Conservation (phyloP, 352 stramenopile species). For the Globisporangium cystogenes region DNA sequence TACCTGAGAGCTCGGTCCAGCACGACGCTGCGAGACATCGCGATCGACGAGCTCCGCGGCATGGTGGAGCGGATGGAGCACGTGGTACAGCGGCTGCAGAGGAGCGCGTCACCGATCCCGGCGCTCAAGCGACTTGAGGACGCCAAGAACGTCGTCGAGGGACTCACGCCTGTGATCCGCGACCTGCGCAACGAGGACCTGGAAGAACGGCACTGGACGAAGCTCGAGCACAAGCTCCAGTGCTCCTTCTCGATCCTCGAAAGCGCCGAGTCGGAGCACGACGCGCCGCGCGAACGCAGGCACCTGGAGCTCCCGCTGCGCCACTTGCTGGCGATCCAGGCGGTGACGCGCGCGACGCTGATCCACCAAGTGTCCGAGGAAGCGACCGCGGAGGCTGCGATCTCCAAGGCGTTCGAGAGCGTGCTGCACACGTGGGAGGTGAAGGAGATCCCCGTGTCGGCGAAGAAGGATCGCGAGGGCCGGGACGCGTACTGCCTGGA, state of each 20-base stretch:
- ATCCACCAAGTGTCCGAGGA: constrained; percentile 71
- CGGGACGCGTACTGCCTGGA: constrained; percentile 46
- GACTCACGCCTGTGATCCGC: constrained; percentile 43
- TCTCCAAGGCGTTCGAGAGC: constrained; percentile 51
- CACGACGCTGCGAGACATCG: constrained; percentile 35
- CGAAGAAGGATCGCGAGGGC: constrained; percentile 54
- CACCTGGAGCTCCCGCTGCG: constrained; percentile 36
- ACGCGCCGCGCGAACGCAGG: constrained; percentile 1
- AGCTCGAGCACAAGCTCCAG: constrained; percentile 66
- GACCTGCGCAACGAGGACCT: constrained; percentile 57
- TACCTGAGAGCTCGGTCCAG: constrained; percentile 28
- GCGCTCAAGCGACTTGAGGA: constrained; percentile 31
- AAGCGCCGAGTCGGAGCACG: neutral
- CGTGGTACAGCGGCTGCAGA: constrained; percentile 19
- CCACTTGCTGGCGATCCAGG: constrained; percentile 46
- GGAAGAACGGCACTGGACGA: constrained; percentile 61
- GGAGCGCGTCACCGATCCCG: constrained; percentile 13
- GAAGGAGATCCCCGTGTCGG: constrained; percentile 39
- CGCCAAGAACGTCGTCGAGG: constrained; percentile 36
- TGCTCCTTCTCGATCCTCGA: constrained; percentile 23
- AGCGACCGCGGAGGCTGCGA: constrained; percentile 56
- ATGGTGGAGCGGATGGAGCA: constrained; percentile 17
- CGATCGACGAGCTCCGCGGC: constrained; percentile 31
- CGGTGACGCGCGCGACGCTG: constrained; percentile 23
- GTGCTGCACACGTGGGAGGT: constrained; percentile 52